A percentile compares a stretch with the other conserved stretches of the same genome.
Evolutionary conservation across 2,329 filamentous ascomycete species (phyloP).

Genomic region (Diaporthe sp.): DNA sequence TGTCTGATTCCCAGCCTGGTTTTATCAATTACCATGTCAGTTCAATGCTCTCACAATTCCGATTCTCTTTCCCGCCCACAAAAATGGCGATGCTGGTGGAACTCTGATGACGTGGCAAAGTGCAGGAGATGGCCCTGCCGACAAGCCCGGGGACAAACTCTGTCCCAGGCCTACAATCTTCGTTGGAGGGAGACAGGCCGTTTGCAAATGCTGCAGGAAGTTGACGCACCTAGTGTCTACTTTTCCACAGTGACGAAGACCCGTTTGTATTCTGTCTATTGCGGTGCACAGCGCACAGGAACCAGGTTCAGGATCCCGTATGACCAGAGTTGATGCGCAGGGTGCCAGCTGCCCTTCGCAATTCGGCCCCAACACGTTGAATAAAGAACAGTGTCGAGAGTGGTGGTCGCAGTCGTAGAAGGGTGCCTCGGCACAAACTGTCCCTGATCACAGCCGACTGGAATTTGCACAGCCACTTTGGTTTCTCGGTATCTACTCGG

Average conservation of each 20-base stretch:
- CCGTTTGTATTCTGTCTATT: neutral
- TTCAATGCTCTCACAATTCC: neutral
- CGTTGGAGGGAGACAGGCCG: neutral
- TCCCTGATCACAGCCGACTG: neutral
- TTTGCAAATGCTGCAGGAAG: neutral
- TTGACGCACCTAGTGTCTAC: conserved; percentile 22
- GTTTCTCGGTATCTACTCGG: neutral
- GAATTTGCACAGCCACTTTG: neutral
- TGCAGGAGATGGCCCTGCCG: conserved; percentile 2
- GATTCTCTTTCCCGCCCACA: neutral
- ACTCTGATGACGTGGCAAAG: conserved; percentile 24
- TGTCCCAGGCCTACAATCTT: conserved; percentile 3
- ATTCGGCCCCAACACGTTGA: neutral
- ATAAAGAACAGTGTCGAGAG: neutral
- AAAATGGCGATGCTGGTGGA: neutral
- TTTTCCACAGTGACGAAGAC: neutral
- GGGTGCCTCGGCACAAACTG: neutral
- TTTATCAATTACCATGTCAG: conserved; percentile 32
- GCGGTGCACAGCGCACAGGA: neutral
- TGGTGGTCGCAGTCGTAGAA: neutral
- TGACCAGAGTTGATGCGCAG: neutral
- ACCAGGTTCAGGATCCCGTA: neutral
- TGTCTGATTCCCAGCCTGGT: conserved; percentile 25
- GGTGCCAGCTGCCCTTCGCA: neutral
- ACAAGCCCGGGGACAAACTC: conserved; percentile 14